Evolutionary conservation across 257 asterid genomes (phyloP), one percentile per base, ranked within the genome.

Genomic region (Ehretia macrophylla): DNA sequence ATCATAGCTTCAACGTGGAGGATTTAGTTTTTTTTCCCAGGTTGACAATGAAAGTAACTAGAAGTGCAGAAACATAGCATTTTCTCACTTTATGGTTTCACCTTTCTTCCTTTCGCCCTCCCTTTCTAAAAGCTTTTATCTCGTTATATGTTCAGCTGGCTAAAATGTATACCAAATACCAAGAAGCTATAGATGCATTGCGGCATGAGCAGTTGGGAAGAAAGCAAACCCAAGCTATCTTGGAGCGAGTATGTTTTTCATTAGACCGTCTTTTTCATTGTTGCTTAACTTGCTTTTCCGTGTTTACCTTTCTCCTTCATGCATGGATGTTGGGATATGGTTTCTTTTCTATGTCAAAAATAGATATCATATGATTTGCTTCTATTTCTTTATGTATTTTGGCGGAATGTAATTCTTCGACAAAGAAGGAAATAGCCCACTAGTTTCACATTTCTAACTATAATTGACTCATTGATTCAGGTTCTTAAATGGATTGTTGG

Each of bases 151-250:
- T 72, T 75, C 54, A 88, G 97, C 82, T 92, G 73, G 90, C 84
- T 20, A 86, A 86, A 71, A 68, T 92, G 71, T 92, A 92, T 69
- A 60, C 77, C 65, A 88, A 86, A 72, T 92, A 86, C 72, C 97
- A 92, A 81, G 99, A 92, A 84, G 89, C 90, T 67, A 83, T 83
- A 68, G 97, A 92, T 64, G 97, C 99, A 38, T 69, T 89, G 64
- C 79, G 83, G 5, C 99, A 92, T 65, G 99, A 92, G 81, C 96
- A 85, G 72, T 56, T 86, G 75, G 99, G 99, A 60, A 78, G 94
- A 74, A 83, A 85, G 78, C 95, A 88, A 72, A 65, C 96, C 37
- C 85, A 92, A 80, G 90, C 93, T 56, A 74, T 88, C 68, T 78
- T 92, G 80, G 95, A 88, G 78, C 81, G 99, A 37, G 99, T 89